Percentiles rank a stretch among this genome's conserved stretches.
These are phyloP conservation scores for Ampelocalamus luodianensis DNA, from an alignment of 176 grass and related monocot species.

Conservation along the genomic window DNA sequence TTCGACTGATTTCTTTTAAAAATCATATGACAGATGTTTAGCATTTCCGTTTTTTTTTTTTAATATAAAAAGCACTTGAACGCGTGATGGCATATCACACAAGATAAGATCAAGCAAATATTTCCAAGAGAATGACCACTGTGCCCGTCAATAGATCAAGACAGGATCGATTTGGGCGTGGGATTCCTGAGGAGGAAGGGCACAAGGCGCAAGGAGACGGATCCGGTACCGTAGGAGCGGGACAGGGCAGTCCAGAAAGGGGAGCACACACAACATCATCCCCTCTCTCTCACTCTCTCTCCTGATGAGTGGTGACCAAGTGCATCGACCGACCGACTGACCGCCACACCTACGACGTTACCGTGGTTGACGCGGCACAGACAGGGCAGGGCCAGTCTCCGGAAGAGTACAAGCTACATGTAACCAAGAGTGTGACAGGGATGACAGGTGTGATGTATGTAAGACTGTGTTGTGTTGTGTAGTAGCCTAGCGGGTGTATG, in stretches of 20 bases:
- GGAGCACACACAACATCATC: too few species aligned
- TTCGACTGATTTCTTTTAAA: too few species aligned
- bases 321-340: not conserved
- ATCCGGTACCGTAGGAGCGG: not conserved
- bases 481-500: not conserved
- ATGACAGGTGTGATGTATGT: not conserved
- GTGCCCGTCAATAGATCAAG: not conserved
- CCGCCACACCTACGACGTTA: not conserved
- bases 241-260: too few species aligned
- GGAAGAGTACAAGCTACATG: not conserved
- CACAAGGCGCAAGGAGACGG: conserved; percentile 31
- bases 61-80: too few species aligned
- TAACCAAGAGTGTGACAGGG: not conserved
- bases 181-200: conserved; percentile 34
- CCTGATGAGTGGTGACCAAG: not conserved
- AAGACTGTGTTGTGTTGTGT: not conserved
- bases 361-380: conserved; percentile 40
- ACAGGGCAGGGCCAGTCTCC: not conserved
- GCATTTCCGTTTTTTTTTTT: too few species aligned
- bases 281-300: too few species aligned
- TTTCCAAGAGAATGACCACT: conserved; percentile 3
- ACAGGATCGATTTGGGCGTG: not conserved
- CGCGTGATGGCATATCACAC: too few species aligned
- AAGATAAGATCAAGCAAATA: too few species aligned
- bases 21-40: too few species aligned